Evolutionary conservation across 1,284 basidiomycete species (phyloP), one percentile per base, ranked within the genome.

Genomic region (Porogramme epimiltina): DNA sequence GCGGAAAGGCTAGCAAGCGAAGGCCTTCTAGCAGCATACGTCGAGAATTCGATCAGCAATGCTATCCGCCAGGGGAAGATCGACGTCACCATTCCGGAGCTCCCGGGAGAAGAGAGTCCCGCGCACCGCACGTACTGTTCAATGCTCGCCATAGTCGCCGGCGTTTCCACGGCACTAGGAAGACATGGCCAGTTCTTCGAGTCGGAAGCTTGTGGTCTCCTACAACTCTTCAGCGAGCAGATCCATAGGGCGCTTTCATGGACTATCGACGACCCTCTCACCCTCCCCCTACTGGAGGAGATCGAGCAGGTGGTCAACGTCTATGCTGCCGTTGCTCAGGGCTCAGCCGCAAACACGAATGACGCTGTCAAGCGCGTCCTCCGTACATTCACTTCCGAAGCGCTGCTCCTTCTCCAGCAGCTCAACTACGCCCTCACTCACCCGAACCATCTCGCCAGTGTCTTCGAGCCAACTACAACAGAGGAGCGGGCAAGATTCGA

Each of bases 391-490:
- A 80, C 82, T 2, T 73, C 75, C 2, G 82, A 81, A 50, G 84
- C 85, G 0, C 73, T 95, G 18, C 72, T 81, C 33, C 79, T 95
- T n/a, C 74, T 98, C 0, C 91, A 93, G 65, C 89, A 94, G 55
- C 70, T 96, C 51, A 93, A 93, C 65, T 94, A 95, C 62, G 90
- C 93, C 0, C 77, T 96, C 47, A 89, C 91, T 1, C 95, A 97
- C 70, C 94, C 95, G 6, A 89, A 93, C 61, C 88, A 93, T 60
- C 80, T 97, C 19, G 82, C 86, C 0, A 87, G 85, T 51, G 74
- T 93, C 36, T 76, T 96, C 54, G 91, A 95, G 55, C 87, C 91
- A 2, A 75, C 89, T n/a, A 87, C 87, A 0, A 67, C 78, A 2
- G 89, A 89, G n/a, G 93, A 95, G 58, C 78, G 85, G 36, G 66